Evolutionary conservation across 108 stramenopile genomes (phyloP), one percentile per base, ranked within the genome.

Genomic region (Pseudonitzschia pungens): DNA sequence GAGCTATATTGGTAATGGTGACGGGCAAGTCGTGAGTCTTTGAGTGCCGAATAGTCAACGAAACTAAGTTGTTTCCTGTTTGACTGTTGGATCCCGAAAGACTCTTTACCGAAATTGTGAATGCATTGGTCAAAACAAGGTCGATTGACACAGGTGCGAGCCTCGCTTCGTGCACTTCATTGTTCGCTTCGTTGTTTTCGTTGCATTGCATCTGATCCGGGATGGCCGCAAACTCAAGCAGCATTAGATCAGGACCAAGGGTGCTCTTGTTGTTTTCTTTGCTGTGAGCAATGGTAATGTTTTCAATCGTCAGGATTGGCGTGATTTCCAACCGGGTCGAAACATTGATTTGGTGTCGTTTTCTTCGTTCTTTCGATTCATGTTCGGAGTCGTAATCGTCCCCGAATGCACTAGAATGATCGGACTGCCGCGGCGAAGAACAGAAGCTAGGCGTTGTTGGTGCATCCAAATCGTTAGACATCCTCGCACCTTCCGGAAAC

Each of bases 1-100:
- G 69, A n/a, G 89, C 84, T 63, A 94, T 85, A 18, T 90, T 88
- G 36, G 87, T 89, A 16, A 94, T 82, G 0, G 84, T 83, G 12
- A 92, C 89, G 29, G 78, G 50, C 51, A 90, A 86, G 11, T 68
- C 52, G 69, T 94, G 90, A 12, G 81, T 72, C 57, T 81, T 92
- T 29, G 89, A 84, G 69, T 94, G 93, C 29, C 76, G 68, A 16
- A 94, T 88, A 9, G 80, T 83, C n/a, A 94, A 60, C 28, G 84
- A 84, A 12, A 94, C 84, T 59, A 91, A 58, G 12, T 90, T 94
- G 26, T 81, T 77, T 8, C 91, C 93, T 41, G 64, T 24, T 28
- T 44, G 33, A 4, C 62, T 33, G 7, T 36, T 69, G 31, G 81
- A 76, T 21, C 82, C 82, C 12, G 29, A 42, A 21, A 86, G 58